These are phyloP conservation scores for Bolboschoenoplectus hybrid DNA, from an alignment of 202 grass and related monocot genomes.

Conservation along the genomic window DNA sequence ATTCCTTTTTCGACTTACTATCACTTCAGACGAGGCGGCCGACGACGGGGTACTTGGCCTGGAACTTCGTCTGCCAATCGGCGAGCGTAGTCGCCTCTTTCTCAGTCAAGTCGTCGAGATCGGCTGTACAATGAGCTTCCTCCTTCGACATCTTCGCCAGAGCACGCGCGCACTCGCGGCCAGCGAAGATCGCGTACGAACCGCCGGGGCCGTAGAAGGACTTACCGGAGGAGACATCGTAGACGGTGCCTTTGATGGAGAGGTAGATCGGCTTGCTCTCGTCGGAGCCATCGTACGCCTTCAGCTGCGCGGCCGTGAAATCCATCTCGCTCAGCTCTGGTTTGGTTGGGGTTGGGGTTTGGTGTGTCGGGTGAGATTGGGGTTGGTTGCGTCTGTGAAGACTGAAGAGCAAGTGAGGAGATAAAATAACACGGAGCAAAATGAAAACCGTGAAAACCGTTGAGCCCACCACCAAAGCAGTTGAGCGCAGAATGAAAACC, in stretches of 20 bases:
- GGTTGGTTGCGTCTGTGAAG: background rate
- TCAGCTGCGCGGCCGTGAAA: slow-evolving; percentile 79
- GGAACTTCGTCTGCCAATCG: slow-evolving; percentile 96
- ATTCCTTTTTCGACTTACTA: slow-evolving; percentile 20
- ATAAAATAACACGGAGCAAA: background rate
- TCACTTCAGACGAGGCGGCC: slow-evolving; percentile 48
- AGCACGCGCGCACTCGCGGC: slow-evolving; percentile 82
- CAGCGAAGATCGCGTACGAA: slow-evolving; percentile 79
- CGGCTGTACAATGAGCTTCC: slow-evolving; percentile 55
- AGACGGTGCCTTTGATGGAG: slow-evolving; percentile 76
- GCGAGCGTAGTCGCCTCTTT: slow-evolving; percentile 81
- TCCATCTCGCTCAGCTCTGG: slow-evolving; percentile 45
- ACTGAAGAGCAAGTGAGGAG: background rate
- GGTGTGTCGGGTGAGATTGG: background rate
- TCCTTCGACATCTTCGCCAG: slow-evolving; percentile 96
- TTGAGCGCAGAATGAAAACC: too few species aligned
- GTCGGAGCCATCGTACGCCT: slow-evolving; percentile 74
- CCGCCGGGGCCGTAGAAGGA: slow-evolving; percentile 92
- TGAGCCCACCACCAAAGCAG: too few species aligned
- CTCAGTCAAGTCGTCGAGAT: slow-evolving; percentile 74
- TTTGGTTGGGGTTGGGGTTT: slow-evolving; percentile 29
- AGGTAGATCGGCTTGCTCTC: slow-evolving; percentile 89
- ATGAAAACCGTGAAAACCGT: too few species aligned
- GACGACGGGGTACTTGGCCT: slow-evolving; percentile 87
- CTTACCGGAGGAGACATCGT: slow-evolving; percentile 79